Evolutionary conservation across 106 monocot species (phyloP).

Genomic region (Alisma plantagoaquatica): DNA sequence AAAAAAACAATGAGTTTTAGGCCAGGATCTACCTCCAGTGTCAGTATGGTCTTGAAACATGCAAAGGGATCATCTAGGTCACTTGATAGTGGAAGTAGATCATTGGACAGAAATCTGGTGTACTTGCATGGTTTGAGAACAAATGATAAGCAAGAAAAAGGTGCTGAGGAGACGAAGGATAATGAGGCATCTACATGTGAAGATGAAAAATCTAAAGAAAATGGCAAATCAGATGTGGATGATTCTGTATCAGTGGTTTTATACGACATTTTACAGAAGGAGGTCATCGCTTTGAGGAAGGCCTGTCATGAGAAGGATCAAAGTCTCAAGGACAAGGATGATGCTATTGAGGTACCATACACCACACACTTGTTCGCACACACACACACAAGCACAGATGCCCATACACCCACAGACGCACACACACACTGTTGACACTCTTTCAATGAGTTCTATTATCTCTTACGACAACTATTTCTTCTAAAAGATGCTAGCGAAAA

Average conservation of each 20-base stretch:
- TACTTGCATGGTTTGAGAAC: conserved; percentile 20
- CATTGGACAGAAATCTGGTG: conserved; percentile 31
- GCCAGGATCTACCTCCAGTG: conserved; percentile 41
- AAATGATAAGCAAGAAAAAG: conserved; percentile 25
- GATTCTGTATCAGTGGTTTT: conserved; percentile 40
- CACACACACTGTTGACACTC: too few relatives aligned
- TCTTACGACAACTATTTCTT: too few relatives aligned
- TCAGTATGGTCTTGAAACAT: conserved; percentile 52
- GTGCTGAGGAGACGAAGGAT: conserved; percentile 23
- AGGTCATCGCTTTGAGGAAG: conserved; percentile 66
- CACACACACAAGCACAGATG: too few relatives aligned
- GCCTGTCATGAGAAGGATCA: conserved; percentile 64
- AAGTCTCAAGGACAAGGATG: conserved; percentile 67
- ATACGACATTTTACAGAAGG: conserved; percentile 73
- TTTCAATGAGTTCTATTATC: too few relatives aligned
- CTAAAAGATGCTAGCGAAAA: conserved; percentile 60
- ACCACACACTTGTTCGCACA: too few relatives aligned
- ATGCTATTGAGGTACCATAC: conserved; percentile 65
- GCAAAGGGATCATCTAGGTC: conserved; percentile 57
- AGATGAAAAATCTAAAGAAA: conserved; percentile 14
- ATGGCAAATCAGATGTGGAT: conserved; percentile 7
- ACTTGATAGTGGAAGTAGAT: conserved; percentile 48
- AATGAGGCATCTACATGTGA: conserved; percentile 25
- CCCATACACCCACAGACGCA: too few relatives aligned
- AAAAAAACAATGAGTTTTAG: conserved; percentile 46